Percentiles rank a stretch among this genome's conserved stretches.
phyloP scores from a whole-genome alignment of 2,329 filamentous ascomycete species.

The Penicillium frequentans region DNA sequence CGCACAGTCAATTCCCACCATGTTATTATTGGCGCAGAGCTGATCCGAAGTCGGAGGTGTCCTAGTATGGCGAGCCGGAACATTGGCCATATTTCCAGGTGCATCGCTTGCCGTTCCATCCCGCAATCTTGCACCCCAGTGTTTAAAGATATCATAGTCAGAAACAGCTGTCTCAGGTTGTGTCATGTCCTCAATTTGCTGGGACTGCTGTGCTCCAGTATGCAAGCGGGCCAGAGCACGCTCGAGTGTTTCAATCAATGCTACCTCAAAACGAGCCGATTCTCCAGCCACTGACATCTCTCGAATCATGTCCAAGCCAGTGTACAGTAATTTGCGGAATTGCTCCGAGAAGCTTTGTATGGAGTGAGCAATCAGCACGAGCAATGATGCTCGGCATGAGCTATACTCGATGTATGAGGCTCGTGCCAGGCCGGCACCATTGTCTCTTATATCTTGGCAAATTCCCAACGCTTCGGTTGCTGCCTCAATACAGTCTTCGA shows the following conservation, averaged over 20 bases:
- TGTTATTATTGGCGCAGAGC: background rate
- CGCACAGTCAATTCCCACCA: background rate
- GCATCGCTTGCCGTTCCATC: background rate
- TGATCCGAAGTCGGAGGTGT: background rate
- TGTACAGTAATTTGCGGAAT: conserved; percentile 19
- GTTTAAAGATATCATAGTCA: conserved; percentile 19
- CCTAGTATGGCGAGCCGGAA: background rate
- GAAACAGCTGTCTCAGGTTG: background rate
- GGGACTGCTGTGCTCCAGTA: background rate
- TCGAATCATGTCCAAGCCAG: conserved; percentile 31
- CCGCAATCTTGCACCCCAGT: conserved; percentile 17
- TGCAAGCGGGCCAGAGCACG: conserved; percentile 22
- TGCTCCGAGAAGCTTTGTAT: conserved; percentile 27
- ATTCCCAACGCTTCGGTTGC: conserved; percentile 28
- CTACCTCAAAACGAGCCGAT: conserved; percentile 33
- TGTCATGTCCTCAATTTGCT: background rate
- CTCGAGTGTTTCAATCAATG: conserved; percentile 32
- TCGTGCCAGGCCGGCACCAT: conserved; percentile 28
- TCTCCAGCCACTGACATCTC: conserved; percentile 33
- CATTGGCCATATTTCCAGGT: background rate
- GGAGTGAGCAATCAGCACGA: conserved; percentile 36
- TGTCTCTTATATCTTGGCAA: conserved; percentile 23
- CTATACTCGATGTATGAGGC: conserved; percentile 39
- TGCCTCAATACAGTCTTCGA: conserved; percentile 27
- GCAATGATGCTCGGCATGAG: conserved; percentile 34